Base-by-base conservation (phyloP, 176 grass and related monocot genomes). In the Oryza brachyantha region DNA sequence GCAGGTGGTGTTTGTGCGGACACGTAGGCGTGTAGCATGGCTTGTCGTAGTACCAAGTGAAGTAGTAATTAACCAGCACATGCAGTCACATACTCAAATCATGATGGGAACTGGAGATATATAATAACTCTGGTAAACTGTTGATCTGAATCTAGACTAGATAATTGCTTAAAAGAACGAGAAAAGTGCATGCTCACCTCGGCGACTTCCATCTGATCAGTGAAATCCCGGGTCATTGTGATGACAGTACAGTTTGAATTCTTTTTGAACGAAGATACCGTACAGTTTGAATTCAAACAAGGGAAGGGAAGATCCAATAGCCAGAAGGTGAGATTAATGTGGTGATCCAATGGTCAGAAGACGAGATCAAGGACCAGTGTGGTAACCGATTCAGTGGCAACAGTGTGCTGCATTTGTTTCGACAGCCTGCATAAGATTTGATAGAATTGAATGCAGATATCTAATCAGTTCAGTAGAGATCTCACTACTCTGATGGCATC, bases 11-110 rank as follows among this genome's bases (percentile, higher is more conserved):
- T 40, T 43, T 61, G 61, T 29, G 19, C 22, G 21, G 12, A 46
- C 70, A 21, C 64, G 7, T 34, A 45, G 39, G 39, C 54, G 74
- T 29, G 25, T 41, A 58, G 61, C 26, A 75, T 69, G 77, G 62
- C 61, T 68, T 38, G 37, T 31, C 14, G 43, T 21, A 50, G 68
- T 13, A 13, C 52, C 17, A 14, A 22, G 32, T 26, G 66, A 46
- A 66, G 61, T 50, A 24, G 19, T 64, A 61, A 72, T 35, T 74
- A 61, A 24, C 24, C 42, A 34, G 74, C 74, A 88, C 80, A 79
- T 79, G 67, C 74, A 61, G 21, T 1, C 60, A 74, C 76, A 61
- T 79, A 79, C 57, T 73, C 32, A 64, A 46, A 27, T 60, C 76
- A 59, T 27, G 36, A 80, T 66, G 43, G 25, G 42, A 40, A 46